Evolutionary conservation across 176 grass and related monocot genomes (phyloP).

Genomic region (Juncus inflexus): DNA sequence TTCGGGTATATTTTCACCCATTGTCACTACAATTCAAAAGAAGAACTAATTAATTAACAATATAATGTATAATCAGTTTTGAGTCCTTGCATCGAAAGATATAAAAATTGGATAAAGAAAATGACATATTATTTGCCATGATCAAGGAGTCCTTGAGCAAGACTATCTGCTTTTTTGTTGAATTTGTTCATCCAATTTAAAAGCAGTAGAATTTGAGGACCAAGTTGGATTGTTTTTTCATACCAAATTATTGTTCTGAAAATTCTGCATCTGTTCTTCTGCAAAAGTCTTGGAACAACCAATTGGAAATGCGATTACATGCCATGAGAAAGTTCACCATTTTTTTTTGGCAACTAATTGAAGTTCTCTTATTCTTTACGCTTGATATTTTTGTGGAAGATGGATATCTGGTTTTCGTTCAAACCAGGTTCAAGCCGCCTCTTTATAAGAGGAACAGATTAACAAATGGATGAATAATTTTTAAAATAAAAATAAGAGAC

Average conservation of each 20-base stretch:
- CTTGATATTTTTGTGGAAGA: not conserved
- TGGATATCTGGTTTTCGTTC: not conserved
- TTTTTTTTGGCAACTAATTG: slow-evolving; percentile 4
- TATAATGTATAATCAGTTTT: not conserved
- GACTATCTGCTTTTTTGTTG: slow-evolving; percentile 10
- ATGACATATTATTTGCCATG: slow-evolving; percentile 33
- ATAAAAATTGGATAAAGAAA: not conserved
- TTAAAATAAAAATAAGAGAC: slow-evolving; percentile 6
- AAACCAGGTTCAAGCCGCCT: not conserved
- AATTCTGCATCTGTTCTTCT: slow-evolving; percentile 37
- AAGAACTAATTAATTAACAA: too few relatives aligned
- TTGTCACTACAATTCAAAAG: slow-evolving; percentile 40
- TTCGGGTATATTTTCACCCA: slow-evolving; percentile 65
- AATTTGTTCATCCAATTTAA: slow-evolving; percentile 26
- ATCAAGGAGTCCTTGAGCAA: slow-evolving; percentile 25
- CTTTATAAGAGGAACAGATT: not conserved
- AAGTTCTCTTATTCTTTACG: not conserved
- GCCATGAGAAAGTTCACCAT: slow-evolving; percentile 27
- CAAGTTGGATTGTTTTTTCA: not conserved
- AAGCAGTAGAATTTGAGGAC: not conserved
- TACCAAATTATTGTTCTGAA: too few relatives aligned
- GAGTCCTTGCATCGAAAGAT: too few relatives aligned
- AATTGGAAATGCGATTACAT: slow-evolving; percentile 52
- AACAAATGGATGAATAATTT: not conserved
- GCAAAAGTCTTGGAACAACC: slow-evolving; percentile 44